Conservation (phyloP, 345 rosid genomes). For the Theobroma cacao region DNA sequence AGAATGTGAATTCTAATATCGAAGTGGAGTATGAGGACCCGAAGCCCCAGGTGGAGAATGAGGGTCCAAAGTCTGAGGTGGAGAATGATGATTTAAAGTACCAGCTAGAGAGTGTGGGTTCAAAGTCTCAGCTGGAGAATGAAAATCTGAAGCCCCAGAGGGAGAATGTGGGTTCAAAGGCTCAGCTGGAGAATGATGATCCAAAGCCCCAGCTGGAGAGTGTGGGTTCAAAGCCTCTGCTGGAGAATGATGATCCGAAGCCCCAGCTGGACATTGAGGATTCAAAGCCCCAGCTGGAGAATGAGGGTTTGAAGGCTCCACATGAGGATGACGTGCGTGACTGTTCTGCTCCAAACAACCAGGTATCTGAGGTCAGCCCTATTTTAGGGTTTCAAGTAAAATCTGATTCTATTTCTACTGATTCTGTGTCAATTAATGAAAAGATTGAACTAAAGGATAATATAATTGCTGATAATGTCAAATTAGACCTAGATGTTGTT, state of each 20-base stretch:
- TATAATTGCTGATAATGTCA: constrained; percentile 91
- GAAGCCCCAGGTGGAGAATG: constrained; percentile 14
- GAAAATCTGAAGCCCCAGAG: constrained; percentile 32
- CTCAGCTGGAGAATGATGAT: constrained; percentile 29
- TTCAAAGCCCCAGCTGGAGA: constrained; percentile 35
- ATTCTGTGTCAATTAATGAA: constrained; percentile 96
- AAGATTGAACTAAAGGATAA: constrained; percentile 96
- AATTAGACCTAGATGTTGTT: constrained; percentile 89
- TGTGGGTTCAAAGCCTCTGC: constrained; percentile 35
- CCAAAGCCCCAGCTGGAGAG: constrained; percentile 23
- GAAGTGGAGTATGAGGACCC: constrained; percentile 30
- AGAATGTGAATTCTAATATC: constrained; percentile 35
- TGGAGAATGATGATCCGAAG: constrained; percentile 28
- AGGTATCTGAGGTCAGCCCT: constrained; percentile 99
- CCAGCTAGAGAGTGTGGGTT: constrained; percentile 35
- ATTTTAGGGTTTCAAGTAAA: constrained; percentile 94
- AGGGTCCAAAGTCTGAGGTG: constrained; percentile 23
- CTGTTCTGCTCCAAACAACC: constrained; percentile 62
- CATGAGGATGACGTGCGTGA: constrained; percentile 49
- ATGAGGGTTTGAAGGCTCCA: constrained; percentile 44
- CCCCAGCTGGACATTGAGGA: constrained; percentile 34
- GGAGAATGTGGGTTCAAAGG: constrained; percentile 29
- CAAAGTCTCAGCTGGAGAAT: constrained; percentile 44
- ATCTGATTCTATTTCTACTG: constrained; percentile 98
- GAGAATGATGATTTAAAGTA: constrained; percentile 26